Evolutionary conservation across 2,329 filamentous ascomycete genomes (phyloP).

Genomic region (Diatrype stigma): DNA sequence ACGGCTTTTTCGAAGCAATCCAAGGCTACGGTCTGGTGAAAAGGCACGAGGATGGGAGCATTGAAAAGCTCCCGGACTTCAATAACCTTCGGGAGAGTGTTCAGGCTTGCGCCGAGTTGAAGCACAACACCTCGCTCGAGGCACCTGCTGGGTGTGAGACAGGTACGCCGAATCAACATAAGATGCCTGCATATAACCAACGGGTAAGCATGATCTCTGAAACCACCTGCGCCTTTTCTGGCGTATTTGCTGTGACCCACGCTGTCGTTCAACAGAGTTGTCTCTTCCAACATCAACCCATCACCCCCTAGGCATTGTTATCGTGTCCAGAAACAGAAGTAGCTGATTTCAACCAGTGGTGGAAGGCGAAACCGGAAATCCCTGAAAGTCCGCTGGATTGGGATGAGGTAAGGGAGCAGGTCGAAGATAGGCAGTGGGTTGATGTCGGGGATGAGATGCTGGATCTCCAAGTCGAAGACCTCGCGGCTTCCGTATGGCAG

Average conservation of each 20-base stretch:
- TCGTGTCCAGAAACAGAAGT: no score
- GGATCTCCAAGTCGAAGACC: slow-evolving; percentile 9
- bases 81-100: slow-evolving; percentile 6
- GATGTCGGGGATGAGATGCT: slow-evolving; percentile 12
- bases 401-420: slow-evolving; percentile 5
- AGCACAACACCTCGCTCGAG: not conserved
- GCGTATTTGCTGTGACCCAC: no score
- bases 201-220: no score
- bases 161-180: slow-evolving; percentile 1
- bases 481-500: slow-evolving; percentile 6
- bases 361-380: not conserved
- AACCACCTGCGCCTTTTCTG: no score
- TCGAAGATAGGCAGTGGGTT: slow-evolving; percentile 18
- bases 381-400: slow-evolving; percentile 16
- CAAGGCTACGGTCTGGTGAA: slow-evolving; percentile 42
- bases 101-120: not conserved
- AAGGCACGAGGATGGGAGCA: not conserved
- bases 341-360: not conserved
- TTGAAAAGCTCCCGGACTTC: slow-evolving; percentile 10
- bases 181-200: slow-evolving; percentile 1
- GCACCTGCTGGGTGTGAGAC: not conserved
- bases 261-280: no score
- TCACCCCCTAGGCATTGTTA: no score
- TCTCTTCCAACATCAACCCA: no score
- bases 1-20: slow-evolving; percentile 54